Evolutionary conservation across 352 stramenopile species (phyloP), one percentile per base, ranked within the genome.

Genomic region (Pythium utonaiense): DNA sequence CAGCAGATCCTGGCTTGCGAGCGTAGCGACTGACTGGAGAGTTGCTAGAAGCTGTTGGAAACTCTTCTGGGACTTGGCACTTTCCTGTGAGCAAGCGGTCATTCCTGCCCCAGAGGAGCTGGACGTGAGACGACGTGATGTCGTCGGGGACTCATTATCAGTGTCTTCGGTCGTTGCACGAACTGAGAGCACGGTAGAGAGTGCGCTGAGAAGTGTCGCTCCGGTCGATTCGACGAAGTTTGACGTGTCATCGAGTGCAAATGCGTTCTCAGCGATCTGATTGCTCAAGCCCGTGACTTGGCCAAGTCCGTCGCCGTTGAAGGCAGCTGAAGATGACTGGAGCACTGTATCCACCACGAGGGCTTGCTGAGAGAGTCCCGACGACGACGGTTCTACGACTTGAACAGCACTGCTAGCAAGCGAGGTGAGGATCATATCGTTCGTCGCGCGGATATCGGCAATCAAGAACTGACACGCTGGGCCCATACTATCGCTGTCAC

Each of bases 1-100:
- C 14, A 89, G 53, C 5, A 85, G 60, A 38, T 75, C 73, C 22
- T 79, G 50, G 40, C 83, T 89, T 13, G 74, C 77, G 0, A 93
- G 50, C 1, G 75, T 71, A 0, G 77, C 67, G 5, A 93, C 52
- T 0, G 75, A 77, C 25, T 84, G 77, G 9, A 93, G 66, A 2
- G 80, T 78, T 3, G 64, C 38, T 7, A 91, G 57, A 7, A 80
- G 57, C 19, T 74, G 72, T 1, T 40, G 45, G 31, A 77, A 78
- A 12, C 56, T 78, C 1, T 34, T 44, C 14, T 69, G 57, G 1
- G 54, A 40, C 19, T 48, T 59, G 5, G n/a, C 47, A 7, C 45
- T 74, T 30, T 79, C 77, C 1, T 47, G n/a, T 1, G 31, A 27
- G 28, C 44, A 62, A 12, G 38, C 17, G 14, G 1, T 48, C 8